Conservation (phyloP, 768 basidiomycete genomes). For the Calocybe gangraenosa region DNA sequence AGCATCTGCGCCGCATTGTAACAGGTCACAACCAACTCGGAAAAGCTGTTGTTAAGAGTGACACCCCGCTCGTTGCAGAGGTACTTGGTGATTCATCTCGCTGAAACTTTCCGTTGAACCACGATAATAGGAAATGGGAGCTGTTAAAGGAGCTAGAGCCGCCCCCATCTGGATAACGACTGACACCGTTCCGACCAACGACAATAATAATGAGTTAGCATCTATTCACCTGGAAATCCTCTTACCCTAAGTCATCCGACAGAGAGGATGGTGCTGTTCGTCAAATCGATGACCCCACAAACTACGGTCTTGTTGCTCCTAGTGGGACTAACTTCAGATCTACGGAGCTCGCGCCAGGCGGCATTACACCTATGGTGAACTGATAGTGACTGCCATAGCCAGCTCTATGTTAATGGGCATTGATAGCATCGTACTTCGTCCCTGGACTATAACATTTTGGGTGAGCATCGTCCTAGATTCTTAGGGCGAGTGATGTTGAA, state of each 20-base stretch:
- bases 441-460: constrained; percentile 57
- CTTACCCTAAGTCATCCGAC: background rate
- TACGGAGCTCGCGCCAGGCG: constrained; percentile 54
- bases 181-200: constrained; percentile 45
- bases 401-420: constrained; percentile 7
- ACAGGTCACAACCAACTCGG: constrained; percentile 44
- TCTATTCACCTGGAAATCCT: background rate
- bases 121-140: constrained; percentile 25
- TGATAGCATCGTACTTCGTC: constrained; percentile 47
- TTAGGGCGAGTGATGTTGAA: background rate
- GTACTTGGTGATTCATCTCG: constrained; percentile 10
- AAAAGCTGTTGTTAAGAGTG: constrained; percentile 34
- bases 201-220: constrained; percentile 41
- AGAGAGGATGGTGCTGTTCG: constrained; percentile 52
- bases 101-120: background rate
- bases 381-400: background rate
- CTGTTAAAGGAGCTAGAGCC: constrained; percentile 30
- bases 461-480: constrained; percentile 25
- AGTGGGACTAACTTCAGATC: constrained; percentile 45
- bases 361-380: constrained; percentile 43
- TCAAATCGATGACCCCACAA: constrained; percentile 29
- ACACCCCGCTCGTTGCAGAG: constrained; percentile 26
- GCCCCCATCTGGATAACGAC: constrained; percentile 47
- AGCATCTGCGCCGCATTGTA: constrained; percentile 45
- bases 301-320: constrained; percentile 39